Base-by-base conservation (phyloP, 2,329 filamentous ascomycete genomes). In the Arthrobotrys pseudoclavata region DNA sequence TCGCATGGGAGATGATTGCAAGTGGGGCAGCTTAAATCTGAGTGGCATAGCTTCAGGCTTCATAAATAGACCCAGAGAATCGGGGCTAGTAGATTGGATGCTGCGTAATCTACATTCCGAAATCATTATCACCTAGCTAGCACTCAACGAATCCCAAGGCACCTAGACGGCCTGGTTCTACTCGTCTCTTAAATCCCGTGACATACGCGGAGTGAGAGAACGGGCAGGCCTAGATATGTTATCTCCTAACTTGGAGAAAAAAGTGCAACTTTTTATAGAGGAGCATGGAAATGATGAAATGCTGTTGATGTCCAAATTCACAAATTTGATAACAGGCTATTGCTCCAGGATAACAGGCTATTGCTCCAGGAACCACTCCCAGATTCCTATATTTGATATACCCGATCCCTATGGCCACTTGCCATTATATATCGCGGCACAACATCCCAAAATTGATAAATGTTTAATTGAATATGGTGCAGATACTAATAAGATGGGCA, bases 381-480 rank as follows among this genome's bases (percentile, higher is more conserved):
- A 7, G 31, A 70, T 9, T 10, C 18, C 18, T 12, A 20, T 40
- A 0, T n/a, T n/a, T 3, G 47, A 60, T 24, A n/a, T 12, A 18
- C n/a, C n/a, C 2, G 31, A 40, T 60, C 18, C 18, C 1, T 18
- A 18, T 13, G 52, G 52, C n/a, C 26, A 18, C 3, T 18, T 60
- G 5, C 62, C 42, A 13, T 37, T 63, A 29, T 47, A 18, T 22
- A 22, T 47, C 4, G 53, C 53, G 1, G 53, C 31, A 60, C 3
- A 12, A 5, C n/a, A 40, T 10, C 53, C 53, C 3, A 9, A 37
- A 2, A 60, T 18, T 15, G 37, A 63, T n/a, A 45, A n/a, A 20
- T 31, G 7, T 22, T 55, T 37, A 20, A 45, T 70, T 6, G 26
- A 55, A 26, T 55, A 70, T 22, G 68, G 68, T 6, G 68, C 68